Base-by-base conservation (phyloP, 352 stramenopile species). In the Peronospora destructor region DNA sequence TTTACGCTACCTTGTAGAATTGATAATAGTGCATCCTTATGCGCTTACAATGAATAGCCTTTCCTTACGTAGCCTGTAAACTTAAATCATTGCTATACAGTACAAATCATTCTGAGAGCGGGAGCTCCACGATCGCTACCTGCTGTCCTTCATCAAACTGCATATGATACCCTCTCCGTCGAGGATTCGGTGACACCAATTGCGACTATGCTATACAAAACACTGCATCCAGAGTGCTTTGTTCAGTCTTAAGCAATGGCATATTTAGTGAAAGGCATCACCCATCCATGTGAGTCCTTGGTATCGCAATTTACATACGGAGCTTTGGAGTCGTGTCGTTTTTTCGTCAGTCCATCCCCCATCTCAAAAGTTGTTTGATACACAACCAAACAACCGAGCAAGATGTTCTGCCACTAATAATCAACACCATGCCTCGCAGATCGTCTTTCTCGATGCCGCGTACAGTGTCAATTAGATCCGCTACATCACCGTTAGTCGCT, bases 401-500 rank as follows among this genome's bases (percentile, higher is more conserved):
- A 45, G 21, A 19, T 37, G 55, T 53, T 55, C 3, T 21, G 19
- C 19, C 19, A 71, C 44, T 43, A 33, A 43, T 29, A 56, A 60
- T 64, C 40, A 49, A 47, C 48, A 34, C 39, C 14, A 67, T 71
- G 57, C 53, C 57, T n/a, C 61, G 57, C 47, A 66, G 34, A 47
- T 64, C 57, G 45, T 58, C 61, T 33, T 35, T 57, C 11, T 59
- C 48, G 12, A 16, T 60, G 51, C 38, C 61, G n/a, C 53, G 46
- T 12, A 54, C 56, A 26, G 36, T 37, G 6, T 66, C 61, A 2
- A 45, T 58, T 16, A 59, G 25, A 46, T 60, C 61, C 10, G 51
- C 29, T 32, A 3, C 40, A 42, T 61, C 60, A 43, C 52, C 56
- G 61, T 69, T 66, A 55, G 60, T 65, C 6, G 35, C 41, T 19